Base-by-base conservation (phyloP, 1,284 basidiomycete genomes). In the Apiotrichum veenhuisii region DNA sequence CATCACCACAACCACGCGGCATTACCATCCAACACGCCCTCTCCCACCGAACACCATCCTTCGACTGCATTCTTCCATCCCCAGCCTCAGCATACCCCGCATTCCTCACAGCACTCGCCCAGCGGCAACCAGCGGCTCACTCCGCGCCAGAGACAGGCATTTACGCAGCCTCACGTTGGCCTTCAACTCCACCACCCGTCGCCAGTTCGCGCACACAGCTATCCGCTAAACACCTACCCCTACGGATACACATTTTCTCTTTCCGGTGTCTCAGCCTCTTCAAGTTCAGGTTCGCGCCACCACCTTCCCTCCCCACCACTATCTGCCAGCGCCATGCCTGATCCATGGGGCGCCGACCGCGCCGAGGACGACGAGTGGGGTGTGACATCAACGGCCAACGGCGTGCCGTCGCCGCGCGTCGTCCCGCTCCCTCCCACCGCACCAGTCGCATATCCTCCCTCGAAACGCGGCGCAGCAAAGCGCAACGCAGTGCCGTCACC, bases 191-290 rank as follows among this genome's bases (percentile, higher is more conserved):
- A 59, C 38, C 60, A 62, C 52, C 60, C 60, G 15, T 62, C 60
- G 25, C 60, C 60, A 23, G 60, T 62, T 37, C 60, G 60, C 54
- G 60, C 60, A 34, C 57, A 62, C 57, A 52, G 48, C 36, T 62
- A 54, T 36, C 60, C 60, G 23, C 41, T 54, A 26, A 43, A 42
- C n/a, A n/a, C n/a, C 41, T 48, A 47, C 44, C 22, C 20, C 2
- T 15, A 48, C 52, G 12, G 14, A 7, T 20, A 22, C 34, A 3
- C 46, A 20, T 30, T 44, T 44, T 44, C 43, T 27, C 43, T 27
- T n/a, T 30, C 48, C 22, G 38, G 42, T 33, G 30, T 49, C 38
- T 50, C 54, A 10, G 41, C 46, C 18, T 37, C 56, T 1, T 49
- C 51, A 14, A n/a, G 30, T 14, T 46, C 45, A 17, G 26, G 46